Evolutionary conservation across 305 asterid species (phyloP), one percentile per base, ranked within the genome.

Genomic region (Plantago coronopus): DNA sequence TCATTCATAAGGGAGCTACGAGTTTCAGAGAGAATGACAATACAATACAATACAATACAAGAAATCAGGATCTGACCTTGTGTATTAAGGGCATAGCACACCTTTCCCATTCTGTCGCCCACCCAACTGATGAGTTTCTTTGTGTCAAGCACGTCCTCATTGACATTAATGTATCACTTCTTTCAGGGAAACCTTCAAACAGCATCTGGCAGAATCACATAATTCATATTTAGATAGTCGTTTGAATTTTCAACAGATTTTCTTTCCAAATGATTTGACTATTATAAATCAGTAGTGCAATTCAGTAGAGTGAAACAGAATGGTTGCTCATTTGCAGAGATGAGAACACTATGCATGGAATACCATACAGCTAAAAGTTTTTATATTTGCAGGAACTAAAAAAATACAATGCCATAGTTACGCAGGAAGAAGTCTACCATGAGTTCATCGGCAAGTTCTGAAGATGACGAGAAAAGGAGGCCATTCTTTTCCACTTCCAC

Each of bases 401-500:
- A 27, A 27, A 5, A 27, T 27, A 27, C 5, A 4, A 31, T 31
- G 38, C 7, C 38, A 31, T 31, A 31, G 38, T 2, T 31, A 7
- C 51, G 40, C 46, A 42, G 14, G 2, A 44, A 66, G 59, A 65
- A 72, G 77, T 79, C 76, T 80, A 89, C 97, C 96, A 93, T 73
- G 74, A 93, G 89, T 69, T 87, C 84, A 49, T 89, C 94, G 17
- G 96, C 99, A 62, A 93, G 85, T 74, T 89, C 97, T 16, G 95
- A 81, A 40, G 97, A 93, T 53, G 95, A 82, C 1, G 99, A 93
- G 78, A 93, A 89, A 55, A 89, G 91, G 64, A 87, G 84, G 66
- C 96, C 99, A 61, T 87, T 89, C 78, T 79, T 87, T 73, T 83
- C 83, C 50, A 81, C 88, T 62, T 93, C 89, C 59, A 93, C 84